Base-by-base conservation (phyloP, 371 early-diverging fungal genomes). In the Haplosporangium sp. region DNA sequence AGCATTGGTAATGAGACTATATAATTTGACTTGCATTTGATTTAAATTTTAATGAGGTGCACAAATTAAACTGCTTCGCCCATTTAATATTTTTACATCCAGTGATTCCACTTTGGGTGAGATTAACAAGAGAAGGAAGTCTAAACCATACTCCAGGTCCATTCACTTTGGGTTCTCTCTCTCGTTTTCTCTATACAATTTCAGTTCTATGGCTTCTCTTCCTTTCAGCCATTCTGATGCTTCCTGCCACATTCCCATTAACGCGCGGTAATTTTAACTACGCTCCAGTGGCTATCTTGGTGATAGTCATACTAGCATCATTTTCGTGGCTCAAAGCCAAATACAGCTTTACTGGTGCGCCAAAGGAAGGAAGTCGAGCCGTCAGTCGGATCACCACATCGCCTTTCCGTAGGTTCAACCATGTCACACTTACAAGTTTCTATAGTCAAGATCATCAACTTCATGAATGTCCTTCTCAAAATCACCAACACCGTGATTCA, bases 211-310 rank as follows among this genome's bases (percentile, higher is more conserved):
- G 78, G 74, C 70, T 78, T 15, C 34, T 73, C 37, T 52, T 66
- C 40, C 40, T 73, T 13, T 73, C 78, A 0, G n/a, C 44, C 13
- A 56, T 63, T 13, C 45, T 78, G 11, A 73, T 78, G 74, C 64
- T 78, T 0, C 78, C 74, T 2, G 58, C 50, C 2, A 67, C 70
- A 0, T 63, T 78, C 0, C 78, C 78, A 2, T 9, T 78, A 48
- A 78, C 70, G 1, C 67, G 67, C 15, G 61, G 65, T 35, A 78
- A 69, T 17, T 78, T 73, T 61, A 78, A 78, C 34, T 78, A 78
- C n/a, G 61, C 71, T 0, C 52, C 71, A 1, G 59, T 61, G 0
- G 74, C 65, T 0, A 66, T 70, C 2, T 5, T 40, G 4, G 35
- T n/a, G 6, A 37, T 72, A 27, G 3, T 67, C 7, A n/a, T 56